These are phyloP conservation scores for Hansfordia pulvinata DNA, from an alignment of 2,329 filamentous ascomycete species.

Conservation along the genomic window DNA sequence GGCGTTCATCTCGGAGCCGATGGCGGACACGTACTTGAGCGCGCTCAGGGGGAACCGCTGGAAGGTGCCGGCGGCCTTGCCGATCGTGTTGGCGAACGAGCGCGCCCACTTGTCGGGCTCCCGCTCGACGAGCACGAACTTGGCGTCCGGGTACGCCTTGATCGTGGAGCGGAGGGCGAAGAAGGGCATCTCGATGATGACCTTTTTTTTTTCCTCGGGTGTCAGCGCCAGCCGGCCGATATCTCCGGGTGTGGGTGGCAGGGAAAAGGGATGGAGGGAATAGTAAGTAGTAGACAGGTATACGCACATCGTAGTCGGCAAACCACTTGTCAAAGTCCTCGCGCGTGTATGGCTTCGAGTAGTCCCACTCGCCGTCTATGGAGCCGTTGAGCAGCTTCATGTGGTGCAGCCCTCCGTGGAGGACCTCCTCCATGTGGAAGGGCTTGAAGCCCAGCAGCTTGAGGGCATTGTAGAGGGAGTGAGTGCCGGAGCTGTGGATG, in stretches of 20 bases:
- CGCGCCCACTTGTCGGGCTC: conserved; percentile 14
- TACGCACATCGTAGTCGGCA: conserved; percentile 10
- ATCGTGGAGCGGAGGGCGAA: conserved; percentile 16
- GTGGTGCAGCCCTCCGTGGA: conserved; percentile 4
- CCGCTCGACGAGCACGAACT: conserved; percentile 19
- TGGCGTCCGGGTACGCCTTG: conserved; percentile 15
- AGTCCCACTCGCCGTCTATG: too few species aligned
- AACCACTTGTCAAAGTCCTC: conserved; percentile 13
- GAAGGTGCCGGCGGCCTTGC: conserved; percentile 4
- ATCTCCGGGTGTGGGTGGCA: neutral
- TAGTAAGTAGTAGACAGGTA: neutral
- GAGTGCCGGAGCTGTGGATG: conserved; percentile 9
- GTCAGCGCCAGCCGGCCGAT: conserved; percentile 3
- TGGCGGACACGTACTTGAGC: too few species aligned
- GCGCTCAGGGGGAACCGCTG: conserved; percentile 13
- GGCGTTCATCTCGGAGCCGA: too few species aligned
- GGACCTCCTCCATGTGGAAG: conserved; percentile 11
- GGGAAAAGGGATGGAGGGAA: too few species aligned
- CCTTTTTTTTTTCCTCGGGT: too few species aligned
- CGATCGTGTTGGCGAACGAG: conserved; percentile 14
- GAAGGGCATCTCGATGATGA: conserved; percentile 10
- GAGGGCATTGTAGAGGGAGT: conserved; percentile 11
- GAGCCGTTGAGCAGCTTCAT: conserved; percentile 8
- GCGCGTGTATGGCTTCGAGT: conserved; percentile 12
- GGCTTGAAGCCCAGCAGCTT: conserved; percentile 10